These are phyloP conservation scores for Lepidopterella palustris DNA, from an alignment of 495 filamentous ascomycete genomes.

Conservation along the genomic window DNA sequence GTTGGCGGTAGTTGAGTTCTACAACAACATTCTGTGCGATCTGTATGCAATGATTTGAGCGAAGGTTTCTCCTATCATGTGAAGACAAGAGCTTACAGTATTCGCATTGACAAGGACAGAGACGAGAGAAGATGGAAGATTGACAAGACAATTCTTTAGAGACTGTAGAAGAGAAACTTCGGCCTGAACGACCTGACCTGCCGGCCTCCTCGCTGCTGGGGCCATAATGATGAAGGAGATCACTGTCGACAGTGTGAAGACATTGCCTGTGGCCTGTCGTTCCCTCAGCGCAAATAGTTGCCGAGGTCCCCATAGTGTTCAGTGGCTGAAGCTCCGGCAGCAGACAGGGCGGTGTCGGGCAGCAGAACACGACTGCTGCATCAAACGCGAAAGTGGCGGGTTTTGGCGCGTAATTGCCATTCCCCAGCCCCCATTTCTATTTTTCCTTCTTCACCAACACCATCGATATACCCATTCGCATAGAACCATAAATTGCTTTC, in stretches of 20 bases:
- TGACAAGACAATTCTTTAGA: slow-evolving; percentile 89
- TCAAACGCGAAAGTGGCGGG: neutral
- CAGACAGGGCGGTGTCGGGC: neutral
- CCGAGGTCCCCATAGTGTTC: too few relatives aligned
- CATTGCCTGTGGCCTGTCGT: neutral
- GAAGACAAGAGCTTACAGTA: slow-evolving; percentile 52
- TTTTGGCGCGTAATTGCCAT: neutral
- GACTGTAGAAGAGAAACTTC: slow-evolving; percentile 68
- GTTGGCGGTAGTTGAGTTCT: slow-evolving; percentile 54
- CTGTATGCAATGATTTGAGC: slow-evolving; percentile 36
- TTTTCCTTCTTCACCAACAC: neutral
- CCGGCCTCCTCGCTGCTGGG: slow-evolving; percentile 43
- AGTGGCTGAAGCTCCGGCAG: slow-evolving; percentile 7
- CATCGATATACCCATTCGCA: neutral
- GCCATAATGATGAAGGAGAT: slow-evolving; percentile 15
- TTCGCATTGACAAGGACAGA: slow-evolving; percentile 78
- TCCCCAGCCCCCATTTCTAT: neutral
- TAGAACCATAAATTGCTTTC: neutral
- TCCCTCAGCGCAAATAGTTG: too few relatives aligned
- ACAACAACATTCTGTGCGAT: slow-evolving; percentile 92
- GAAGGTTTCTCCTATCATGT: neutral
- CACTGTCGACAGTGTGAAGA: neutral
- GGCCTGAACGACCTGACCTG: slow-evolving; percentile 56
- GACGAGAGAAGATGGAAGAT: slow-evolving; percentile 80
- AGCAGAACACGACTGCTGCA: neutral